Base-by-base conservation (phyloP, 805 yeast genomes). In the Priceomyces carsonii region DNA sequence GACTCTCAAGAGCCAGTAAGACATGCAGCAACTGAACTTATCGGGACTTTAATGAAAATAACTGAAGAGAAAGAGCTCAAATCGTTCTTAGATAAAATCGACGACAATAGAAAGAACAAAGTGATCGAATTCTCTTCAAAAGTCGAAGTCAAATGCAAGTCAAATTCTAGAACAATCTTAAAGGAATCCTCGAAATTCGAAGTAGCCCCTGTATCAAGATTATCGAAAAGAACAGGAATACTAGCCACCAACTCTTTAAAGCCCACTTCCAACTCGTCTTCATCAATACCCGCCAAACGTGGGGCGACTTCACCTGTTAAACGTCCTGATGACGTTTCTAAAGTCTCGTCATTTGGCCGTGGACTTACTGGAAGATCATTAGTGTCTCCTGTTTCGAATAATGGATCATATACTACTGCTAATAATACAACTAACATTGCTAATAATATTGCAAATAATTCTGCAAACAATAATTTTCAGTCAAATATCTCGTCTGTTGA, bases 1-100 rank as follows among this genome's bases (percentile, higher is more conserved):
- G 99, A 93, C 47, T 80, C 95, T 0, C 85, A 83, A 53, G 95
- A 88, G 31, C 85, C 91, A 1, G 82, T 86, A 2, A 77, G 99
- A 53, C 76, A 80, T 33, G 79, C 81, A 4, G 83, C 91, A 0
- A 82, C 88, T 29, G 85, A 82, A 50, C 70, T 81, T 46, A 73
- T 89, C 23, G 98, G 96, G 5, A 79, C 85, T 0, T 58, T 89
- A 32, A 82, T 86, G 82, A 87, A 85, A 57, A 73, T 88, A n/a
- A 71, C 81, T 9, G 96, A 96, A 0, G 83, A 78, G 50, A 66
- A 89, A 34, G 81, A 77, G 33, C 61, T 88, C 44, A 76, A 65
- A 33, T 66, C 73, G 3, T 72, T 72, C 30, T 54, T 87, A 36
- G 89, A 79, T 12, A 74, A 75, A n/a, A 66, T 91, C 30, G 97